Base-by-base conservation (phyloP, 164 flowering plant species). In the Vitis cinerea region DNA sequence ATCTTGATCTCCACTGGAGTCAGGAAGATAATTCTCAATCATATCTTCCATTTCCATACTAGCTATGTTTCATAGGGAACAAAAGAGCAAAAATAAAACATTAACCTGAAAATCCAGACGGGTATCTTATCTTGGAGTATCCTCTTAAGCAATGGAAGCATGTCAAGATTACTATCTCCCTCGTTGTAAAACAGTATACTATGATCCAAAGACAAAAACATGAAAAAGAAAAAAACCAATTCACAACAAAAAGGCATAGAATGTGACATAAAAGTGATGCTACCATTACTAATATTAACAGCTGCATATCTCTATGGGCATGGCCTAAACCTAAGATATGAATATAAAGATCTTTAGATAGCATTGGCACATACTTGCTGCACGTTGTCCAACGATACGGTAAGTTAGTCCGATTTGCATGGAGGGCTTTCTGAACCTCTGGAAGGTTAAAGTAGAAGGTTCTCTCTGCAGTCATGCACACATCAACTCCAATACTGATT, bases 1-100 rank as follows among this genome's bases (percentile, higher is more conserved):
- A 80, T 93, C 99, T 83, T 96, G 97, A 75, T 96, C 99, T 15
- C 98, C 99, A 67, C 99, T 96, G 74, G 71, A 83, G 49, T 72
- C 49, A n/a, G 19, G 9, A 37, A 6, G 44, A 37, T 3, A 37
- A 37, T 37, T 37, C 44, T 37, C 44, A 37, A 3, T 37, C 44
- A 37, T 4, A 37, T 37, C 44, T 37, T 0, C 44, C 44, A 37
- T 37, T 37, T 37, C 44, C 44, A 37, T 37, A 0, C 44, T 3
- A 37, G 44, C 44, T 37, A 23, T 23, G 44, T 37, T 2, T 37
- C 44, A 37, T 37, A 37, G 44, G 44, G 44, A 37, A 37, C 44
- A 37, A 37, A 37, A 37, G 44, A 37, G 44, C 44, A 3, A 37
- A 37, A 37, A 37, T 37, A 37, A 37, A 37, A 37, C 44, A 37